Conservation (phyloP, 306 rosid species). For the Trifolium repens region DNA sequence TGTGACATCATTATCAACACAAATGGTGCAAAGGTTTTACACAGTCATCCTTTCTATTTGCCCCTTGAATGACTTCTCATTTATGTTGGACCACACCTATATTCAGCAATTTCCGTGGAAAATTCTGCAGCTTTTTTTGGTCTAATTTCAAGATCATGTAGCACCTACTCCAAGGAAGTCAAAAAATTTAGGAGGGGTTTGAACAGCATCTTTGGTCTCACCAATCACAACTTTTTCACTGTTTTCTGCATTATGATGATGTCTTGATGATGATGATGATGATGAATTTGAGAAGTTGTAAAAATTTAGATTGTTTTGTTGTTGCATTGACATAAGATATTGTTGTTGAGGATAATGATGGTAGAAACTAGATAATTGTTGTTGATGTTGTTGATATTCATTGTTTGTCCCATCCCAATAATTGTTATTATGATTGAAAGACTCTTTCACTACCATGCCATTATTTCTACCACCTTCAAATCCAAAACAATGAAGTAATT, state of each 20-base stretch:
- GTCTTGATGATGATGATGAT: constrained; percentile 37
- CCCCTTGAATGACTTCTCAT: constrained; percentile 58
- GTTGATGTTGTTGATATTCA: neutral
- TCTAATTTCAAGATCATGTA: constrained; percentile 50
- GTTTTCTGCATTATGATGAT: constrained; percentile 32
- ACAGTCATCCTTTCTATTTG: constrained; percentile 55
- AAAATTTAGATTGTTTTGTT: constrained; percentile 40
- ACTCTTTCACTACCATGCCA: constrained; percentile 38
- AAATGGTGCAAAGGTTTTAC: constrained; percentile 47
- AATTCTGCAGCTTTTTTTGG: constrained; percentile 52
- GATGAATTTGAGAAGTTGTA: constrained; percentile 40
- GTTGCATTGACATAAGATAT: constrained; percentile 46
- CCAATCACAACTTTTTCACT: constrained; percentile 37
- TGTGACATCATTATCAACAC: constrained; percentile 46
- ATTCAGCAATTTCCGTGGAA: constrained; percentile 45
- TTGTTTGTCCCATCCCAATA: constrained; percentile 47
- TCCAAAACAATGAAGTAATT: neutral
- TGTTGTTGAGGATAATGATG: constrained; percentile 41
- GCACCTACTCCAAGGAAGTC: constrained; percentile 99
- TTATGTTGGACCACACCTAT: constrained; percentile 71
- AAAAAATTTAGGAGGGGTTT: constrained; percentile 63
- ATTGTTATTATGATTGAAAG: constrained; percentile 37
- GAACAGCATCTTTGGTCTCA: constrained; percentile 42
- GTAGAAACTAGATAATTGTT: constrained; percentile 29
- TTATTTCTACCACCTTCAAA: constrained; percentile 51